These are phyloP conservation scores for Solanum virginianum DNA, from an alignment of 257 asterid genomes.

Conservation along the genomic window DNA sequence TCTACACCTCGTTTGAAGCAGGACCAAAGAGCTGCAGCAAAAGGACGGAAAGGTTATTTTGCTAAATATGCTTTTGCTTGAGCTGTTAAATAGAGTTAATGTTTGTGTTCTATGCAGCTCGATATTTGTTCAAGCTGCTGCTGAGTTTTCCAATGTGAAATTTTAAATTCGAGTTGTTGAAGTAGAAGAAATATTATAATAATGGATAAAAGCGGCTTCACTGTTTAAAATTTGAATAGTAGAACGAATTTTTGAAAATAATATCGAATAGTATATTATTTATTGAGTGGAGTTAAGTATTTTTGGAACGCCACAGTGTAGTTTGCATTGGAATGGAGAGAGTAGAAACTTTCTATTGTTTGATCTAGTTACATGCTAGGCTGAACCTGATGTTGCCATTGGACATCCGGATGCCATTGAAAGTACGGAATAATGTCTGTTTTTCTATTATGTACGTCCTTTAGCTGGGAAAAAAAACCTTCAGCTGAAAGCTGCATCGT, in stretches of 20 bases:
- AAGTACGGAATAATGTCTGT: background rate
- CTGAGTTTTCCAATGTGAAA: background rate
- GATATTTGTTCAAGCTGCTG: background rate
- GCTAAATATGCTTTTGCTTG: background rate
- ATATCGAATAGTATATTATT: background rate
- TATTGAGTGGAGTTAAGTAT: background rate
- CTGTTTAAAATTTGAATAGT: background rate
- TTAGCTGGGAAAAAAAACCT: background rate
- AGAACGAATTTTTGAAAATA: background rate
- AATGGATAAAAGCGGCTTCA: background rate
- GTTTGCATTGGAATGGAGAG: background rate
- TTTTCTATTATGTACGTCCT: background rate
- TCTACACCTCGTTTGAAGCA: slow-evolving; percentile 33
- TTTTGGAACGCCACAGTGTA: background rate
- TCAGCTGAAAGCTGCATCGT: background rate
- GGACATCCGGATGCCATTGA: background rate
- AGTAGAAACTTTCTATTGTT: background rate
- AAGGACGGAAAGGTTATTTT: slow-evolving; percentile 17
- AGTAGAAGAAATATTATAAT: background rate
- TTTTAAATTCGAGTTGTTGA: background rate
- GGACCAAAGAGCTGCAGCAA: slow-evolving; percentile 26
- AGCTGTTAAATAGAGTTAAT: background rate
- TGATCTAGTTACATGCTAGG: background rate
- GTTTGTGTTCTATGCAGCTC: background rate
- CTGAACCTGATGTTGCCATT: background rate